phyloP scores from a whole-genome alignment of 1,139 yeast genomes.

The Ashbya aceris region DNA sequence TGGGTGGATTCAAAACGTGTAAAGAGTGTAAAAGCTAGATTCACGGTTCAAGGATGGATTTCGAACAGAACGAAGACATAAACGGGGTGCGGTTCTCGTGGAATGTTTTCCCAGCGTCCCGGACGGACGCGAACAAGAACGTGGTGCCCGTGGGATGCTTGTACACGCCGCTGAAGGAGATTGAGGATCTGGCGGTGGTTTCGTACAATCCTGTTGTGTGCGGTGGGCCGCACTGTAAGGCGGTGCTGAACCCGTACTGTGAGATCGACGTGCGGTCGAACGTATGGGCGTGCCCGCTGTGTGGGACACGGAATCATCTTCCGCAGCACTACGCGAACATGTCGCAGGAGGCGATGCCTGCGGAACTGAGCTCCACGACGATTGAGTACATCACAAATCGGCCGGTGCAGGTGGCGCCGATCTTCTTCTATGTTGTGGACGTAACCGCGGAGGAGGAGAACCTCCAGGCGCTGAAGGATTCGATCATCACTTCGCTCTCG shows the following conservation, averaged over 20 bases:
- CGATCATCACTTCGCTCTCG: constrained; percentile 71
- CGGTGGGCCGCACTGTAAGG: constrained; percentile 69
- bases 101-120: constrained; percentile 84
- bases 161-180: constrained; percentile 81
- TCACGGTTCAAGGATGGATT: constrained; percentile 38
- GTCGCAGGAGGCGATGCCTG: constrained; percentile 74
- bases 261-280: constrained; percentile 74
- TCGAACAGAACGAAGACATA: constrained; percentile 76
- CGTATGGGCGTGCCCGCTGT: constrained; percentile 85
- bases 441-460: constrained; percentile 93
- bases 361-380: constrained; percentile 81
- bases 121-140: constrained; percentile 82
- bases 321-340: constrained; percentile 87
- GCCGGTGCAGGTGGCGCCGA: constrained; percentile 89
- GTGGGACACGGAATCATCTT: constrained; percentile 74
- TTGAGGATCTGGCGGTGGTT: constrained; percentile 72
- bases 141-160: constrained; percentile 93
- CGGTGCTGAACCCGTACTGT: constrained; percentile 82
- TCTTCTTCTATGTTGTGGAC: constrained; percentile 83
- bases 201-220: constrained; percentile 88
- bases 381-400: constrained; percentile 84
- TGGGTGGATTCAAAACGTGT: too few species aligned
- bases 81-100: constrained; percentile 90
- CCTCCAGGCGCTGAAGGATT: constrained; percentile 78
- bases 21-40: too few species aligned